These are phyloP conservation scores for Senecio squalidus DNA, from an alignment of 140 eudicot genomes.

Conservation along the genomic window DNA sequence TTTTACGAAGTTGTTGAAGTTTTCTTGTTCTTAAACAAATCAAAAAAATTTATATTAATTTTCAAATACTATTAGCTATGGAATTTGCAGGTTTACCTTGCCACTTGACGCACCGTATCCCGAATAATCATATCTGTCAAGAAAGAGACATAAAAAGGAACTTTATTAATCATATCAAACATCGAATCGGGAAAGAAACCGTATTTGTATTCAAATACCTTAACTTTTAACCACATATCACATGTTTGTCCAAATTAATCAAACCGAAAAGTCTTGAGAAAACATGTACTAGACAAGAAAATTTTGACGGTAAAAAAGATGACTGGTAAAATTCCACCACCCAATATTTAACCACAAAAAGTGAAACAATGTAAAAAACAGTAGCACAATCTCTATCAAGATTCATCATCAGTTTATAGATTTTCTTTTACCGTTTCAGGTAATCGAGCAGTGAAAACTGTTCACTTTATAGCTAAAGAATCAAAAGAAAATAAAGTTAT, in stretches of 20 bases:
- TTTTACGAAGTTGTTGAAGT: too few relatives aligned
- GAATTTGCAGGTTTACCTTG: conserved; percentile 46
- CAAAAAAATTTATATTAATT: too few relatives aligned
- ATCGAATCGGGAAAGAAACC: neutral
- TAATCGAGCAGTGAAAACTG: conserved; percentile 36
- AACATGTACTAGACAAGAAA: conserved; percentile 6
- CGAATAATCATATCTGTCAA: conserved; percentile 85
- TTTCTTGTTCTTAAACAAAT: too few relatives aligned
- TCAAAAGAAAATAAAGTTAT: conserved; percentile 13
- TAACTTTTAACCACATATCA: conserved; percentile 4
- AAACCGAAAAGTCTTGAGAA: neutral
- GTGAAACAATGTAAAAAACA: conserved; percentile 15
- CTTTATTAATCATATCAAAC: conserved; percentile 4
- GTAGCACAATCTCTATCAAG: conserved; percentile 32
- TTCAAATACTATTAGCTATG: neutral
- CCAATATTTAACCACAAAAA: conserved; percentile 11
- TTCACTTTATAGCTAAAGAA: conserved; percentile 17
- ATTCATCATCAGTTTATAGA: conserved; percentile 7
- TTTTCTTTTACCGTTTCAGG: conserved; percentile 16
- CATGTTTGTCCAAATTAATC: conserved; percentile 12
- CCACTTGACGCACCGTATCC: conserved; percentile 98
- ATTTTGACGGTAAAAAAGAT: conserved; percentile 27
- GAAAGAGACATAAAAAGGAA: neutral
- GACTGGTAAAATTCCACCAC: conserved; percentile 13
- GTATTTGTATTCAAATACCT: neutral